phyloP scores from a whole-genome alignment of 805 yeast species.

The Pichia rugopelliculosa region DNA sequence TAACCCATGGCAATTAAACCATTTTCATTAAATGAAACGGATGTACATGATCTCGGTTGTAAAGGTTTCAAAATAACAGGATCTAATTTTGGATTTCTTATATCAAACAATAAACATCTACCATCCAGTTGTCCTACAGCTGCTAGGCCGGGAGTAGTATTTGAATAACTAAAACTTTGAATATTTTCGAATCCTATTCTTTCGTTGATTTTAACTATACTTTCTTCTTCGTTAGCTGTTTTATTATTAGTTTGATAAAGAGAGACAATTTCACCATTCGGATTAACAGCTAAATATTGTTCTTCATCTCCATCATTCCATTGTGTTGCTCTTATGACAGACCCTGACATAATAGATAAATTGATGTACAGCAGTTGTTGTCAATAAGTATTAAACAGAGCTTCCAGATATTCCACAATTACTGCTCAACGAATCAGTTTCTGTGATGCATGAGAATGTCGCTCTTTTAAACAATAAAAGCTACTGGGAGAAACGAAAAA shows the following conservation, averaged over 20 bases:
- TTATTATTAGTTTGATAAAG: constrained; percentile 49
- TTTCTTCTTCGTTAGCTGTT: constrained; percentile 36
- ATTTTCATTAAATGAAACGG: constrained; percentile 58
- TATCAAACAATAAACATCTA: constrained; percentile 52
- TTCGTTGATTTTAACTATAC: constrained; percentile 43
- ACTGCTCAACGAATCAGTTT: too few relatives aligned
- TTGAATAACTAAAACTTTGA: constrained; percentile 60
- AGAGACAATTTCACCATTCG: constrained; percentile 73
- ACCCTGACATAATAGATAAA: constrained; percentile 44
- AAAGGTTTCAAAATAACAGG: constrained; percentile 45
- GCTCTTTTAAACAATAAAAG: too few relatives aligned
- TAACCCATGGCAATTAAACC: constrained; percentile 71
- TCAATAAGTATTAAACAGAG: not conserved
- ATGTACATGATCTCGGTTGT: constrained; percentile 67
- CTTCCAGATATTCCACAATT: too few relatives aligned
- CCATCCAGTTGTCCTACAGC: constrained; percentile 77
- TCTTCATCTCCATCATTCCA: constrained; percentile 56
- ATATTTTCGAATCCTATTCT: constrained; percentile 61
- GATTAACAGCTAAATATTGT: constrained; percentile 60
- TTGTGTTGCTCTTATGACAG: constrained; percentile 47
- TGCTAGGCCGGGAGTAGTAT: constrained; percentile 45
- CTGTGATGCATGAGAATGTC: too few relatives aligned
- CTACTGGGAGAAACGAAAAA: too few relatives aligned
- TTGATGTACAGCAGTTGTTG: not conserved
- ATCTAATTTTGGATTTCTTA: constrained; percentile 29